Percentiles rank a stretch among this genome's conserved stretches.
These are phyloP conservation scores for Mucor plumbeus DNA, from an alignment of 371 early-diverging fungal genomes.

Conservation along the genomic window DNA sequence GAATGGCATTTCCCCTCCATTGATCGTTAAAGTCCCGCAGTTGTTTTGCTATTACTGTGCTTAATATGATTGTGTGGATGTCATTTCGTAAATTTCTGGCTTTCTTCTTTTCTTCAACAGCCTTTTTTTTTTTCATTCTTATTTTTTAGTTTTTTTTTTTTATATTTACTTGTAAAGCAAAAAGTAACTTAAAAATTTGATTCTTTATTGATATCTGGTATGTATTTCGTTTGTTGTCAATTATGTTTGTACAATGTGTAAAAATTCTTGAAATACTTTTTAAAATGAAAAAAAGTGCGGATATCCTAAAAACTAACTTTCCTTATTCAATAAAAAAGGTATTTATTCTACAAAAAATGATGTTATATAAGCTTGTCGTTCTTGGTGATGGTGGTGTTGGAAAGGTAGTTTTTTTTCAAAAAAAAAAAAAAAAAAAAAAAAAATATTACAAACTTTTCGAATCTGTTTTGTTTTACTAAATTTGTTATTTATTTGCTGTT, in stretches of 20 bases:
- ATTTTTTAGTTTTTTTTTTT: neutral
- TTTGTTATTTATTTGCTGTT: neutral
- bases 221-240: too few species aligned
- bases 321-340: neutral
- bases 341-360: slow-evolving; percentile 24
- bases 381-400: slow-evolving; percentile 56
- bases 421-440: too few species aligned
- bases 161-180: too few species aligned
- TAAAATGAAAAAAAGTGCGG: too few species aligned
- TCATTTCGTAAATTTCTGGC: too few species aligned
- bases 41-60: neutral
- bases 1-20: too few species aligned
- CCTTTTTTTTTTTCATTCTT: neutral
- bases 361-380: slow-evolving; percentile 41
- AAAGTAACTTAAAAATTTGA: too few species aligned
- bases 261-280: too few species aligned
- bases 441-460: neutral
- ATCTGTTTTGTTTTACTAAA: neutral
- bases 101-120: neutral
- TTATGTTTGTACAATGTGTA: too few species aligned
- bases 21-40: neutral
- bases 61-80: too few species aligned
- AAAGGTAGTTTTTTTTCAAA: slow-evolving; percentile 42
- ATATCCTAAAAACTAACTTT: too few species aligned
- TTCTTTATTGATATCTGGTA: too few species aligned